Conservation (phyloP, 2,329 filamentous ascomycete genomes). For the Ceratocystis eucalypticola region DNA sequence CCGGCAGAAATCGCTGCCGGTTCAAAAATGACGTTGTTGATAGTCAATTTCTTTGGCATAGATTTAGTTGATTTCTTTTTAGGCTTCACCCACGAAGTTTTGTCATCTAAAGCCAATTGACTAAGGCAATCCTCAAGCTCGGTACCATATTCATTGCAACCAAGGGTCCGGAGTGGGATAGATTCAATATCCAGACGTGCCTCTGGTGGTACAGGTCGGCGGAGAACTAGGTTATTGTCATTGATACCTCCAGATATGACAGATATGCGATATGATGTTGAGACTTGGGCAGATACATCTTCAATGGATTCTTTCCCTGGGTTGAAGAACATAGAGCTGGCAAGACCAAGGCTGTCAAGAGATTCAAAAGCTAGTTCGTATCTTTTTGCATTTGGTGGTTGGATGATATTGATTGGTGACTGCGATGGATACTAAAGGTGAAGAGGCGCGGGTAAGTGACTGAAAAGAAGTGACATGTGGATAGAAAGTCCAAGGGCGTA, state of each 20-base stretch:
- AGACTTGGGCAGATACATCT: background rate
- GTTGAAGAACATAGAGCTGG: background rate
- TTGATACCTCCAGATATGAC: background rate
- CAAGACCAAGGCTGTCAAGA: background rate
- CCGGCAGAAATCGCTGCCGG: background rate
- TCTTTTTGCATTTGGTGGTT: background rate
- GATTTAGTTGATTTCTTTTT: background rate
- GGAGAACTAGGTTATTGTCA: background rate
- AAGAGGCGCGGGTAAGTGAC: background rate
- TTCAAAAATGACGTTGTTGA: background rate
- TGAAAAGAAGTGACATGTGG: too few relatives aligned
- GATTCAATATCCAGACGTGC: background rate
- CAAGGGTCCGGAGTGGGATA: background rate
- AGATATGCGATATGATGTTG: background rate
- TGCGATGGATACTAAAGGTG: background rate
- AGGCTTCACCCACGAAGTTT: too few relatives aligned
- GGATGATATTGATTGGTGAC: background rate
- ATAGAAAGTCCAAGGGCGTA: background rate
- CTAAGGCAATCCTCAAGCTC: background rate
- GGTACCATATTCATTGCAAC: background rate
- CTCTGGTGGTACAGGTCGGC: background rate
- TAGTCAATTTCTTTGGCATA: background rate
- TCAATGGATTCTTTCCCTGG: background rate
- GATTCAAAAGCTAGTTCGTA: background rate
- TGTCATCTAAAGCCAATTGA: background rate